Evolutionary conservation across 169 alveolate species (phyloP).

Genomic region (Plasmodium fragile): DNA sequence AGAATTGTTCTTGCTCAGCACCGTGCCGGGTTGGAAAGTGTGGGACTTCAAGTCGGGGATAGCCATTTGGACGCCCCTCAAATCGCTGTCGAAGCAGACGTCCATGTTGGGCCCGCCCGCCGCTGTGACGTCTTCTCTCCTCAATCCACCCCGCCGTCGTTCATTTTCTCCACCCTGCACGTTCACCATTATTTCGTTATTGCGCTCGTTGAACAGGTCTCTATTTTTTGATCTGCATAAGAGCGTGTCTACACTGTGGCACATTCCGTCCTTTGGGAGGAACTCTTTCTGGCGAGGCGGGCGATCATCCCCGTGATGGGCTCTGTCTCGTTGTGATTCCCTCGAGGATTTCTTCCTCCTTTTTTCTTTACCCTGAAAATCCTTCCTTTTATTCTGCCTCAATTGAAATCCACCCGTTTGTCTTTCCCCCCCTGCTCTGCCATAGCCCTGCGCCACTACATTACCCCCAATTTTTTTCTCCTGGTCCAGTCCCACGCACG

Average conservation of each 20-base stretch:
- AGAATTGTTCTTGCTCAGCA: background rate
- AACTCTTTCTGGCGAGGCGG: background rate
- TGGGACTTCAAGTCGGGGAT: background rate
- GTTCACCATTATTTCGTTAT: background rate
- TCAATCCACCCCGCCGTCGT: background rate
- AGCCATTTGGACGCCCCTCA: background rate
- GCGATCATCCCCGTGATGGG: background rate
- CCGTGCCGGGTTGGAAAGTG: background rate
- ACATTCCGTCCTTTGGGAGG: background rate
- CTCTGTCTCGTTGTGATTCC: background rate
- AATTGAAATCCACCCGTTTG: background rate
- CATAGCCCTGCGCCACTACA: background rate
- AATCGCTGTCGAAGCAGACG: background rate
- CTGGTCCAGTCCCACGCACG: background rate
- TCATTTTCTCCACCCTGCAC: background rate
- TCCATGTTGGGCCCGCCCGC: background rate
- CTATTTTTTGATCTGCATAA: background rate
- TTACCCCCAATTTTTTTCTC: background rate
- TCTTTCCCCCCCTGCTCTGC: background rate
- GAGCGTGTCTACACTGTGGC: background rate
- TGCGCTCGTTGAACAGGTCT: background rate
- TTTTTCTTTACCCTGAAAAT: background rate
- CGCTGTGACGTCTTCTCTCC: background rate
- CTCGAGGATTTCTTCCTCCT: background rate
- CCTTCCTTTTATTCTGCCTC: background rate